Percentiles rank a stretch among this genome's conserved stretches.
These are phyloP conservation scores for Grifola frondosa DNA, from an alignment of 1,284 basidiomycete genomes.

Conservation along the genomic window DNA sequence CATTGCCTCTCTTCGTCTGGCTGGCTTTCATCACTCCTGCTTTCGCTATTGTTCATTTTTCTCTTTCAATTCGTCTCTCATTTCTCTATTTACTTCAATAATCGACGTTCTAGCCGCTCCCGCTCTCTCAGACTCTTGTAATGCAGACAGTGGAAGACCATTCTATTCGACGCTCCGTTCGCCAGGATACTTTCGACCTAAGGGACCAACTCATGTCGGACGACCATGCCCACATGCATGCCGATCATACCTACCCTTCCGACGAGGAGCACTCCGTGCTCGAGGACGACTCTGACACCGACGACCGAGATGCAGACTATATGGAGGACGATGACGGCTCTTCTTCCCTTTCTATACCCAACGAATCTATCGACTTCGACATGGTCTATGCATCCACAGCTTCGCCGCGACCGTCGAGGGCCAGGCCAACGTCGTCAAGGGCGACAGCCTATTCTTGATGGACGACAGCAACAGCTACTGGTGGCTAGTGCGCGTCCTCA, in stretches of 20 bases:
- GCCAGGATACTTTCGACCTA: conserved; percentile 71
- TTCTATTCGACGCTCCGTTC: conserved; percentile 16
- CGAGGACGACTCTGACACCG: conserved; percentile 74
- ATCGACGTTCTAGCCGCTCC: not conserved
- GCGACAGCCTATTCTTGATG: conserved; percentile 90
- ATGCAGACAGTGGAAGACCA: conserved; percentile 6
- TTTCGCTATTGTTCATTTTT: not conserved
- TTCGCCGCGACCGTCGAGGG: conserved; percentile 96
- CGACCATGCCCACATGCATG: conserved; percentile 54
- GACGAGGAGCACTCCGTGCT: conserved; percentile 77
- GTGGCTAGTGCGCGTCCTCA: conserved; percentile 96
- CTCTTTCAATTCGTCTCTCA: not conserved
- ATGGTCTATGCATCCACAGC: conserved; percentile 89
- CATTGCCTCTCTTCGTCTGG: no score
- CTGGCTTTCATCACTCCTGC: no score
- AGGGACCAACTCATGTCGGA: conserved; percentile 64
- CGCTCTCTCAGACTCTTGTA: not conserved
- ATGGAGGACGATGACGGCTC: conserved; percentile 73
- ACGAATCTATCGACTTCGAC: conserved; percentile 89
- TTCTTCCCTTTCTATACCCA: conserved; percentile 82
- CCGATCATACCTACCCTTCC: conserved; percentile 48
- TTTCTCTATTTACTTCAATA: conserved; percentile 1
- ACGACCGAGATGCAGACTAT: conserved; percentile 63
- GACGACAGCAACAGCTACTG: conserved; percentile 98
- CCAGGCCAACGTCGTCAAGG: conserved; percentile 95